A percentile compares a stretch with the other conserved stretches of the same genome.
phyloP scores from a whole-genome alignment of 2,329 filamentous ascomycete species.

The Neocatenulostroma microsporum region DNA sequence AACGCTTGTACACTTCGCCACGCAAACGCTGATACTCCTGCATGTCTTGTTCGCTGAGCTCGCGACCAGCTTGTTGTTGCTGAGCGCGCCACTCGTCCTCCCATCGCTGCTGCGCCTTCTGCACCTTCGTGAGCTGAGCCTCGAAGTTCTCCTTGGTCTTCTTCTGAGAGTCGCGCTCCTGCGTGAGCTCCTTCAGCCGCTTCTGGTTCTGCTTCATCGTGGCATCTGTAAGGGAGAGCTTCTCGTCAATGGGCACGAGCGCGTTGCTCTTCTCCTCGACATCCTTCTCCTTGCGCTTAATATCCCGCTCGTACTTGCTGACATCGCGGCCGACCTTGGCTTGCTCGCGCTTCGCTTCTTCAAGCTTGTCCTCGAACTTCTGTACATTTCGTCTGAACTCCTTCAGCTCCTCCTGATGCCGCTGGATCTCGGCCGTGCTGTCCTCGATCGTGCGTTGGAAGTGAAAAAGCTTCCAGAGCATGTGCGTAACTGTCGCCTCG shows the following conservation, averaged over 20 bases:
- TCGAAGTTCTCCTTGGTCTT: conserved; percentile 63
- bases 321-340: conserved; percentile 68
- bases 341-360: conserved; percentile 77
- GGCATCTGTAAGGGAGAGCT: conserved; percentile 68
- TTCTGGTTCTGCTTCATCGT: conserved; percentile 62
- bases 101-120: conserved; percentile 82
- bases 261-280: conserved; percentile 80
- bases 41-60: conserved; percentile 76
- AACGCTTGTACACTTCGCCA: conserved; percentile 74
- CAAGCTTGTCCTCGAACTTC: conserved; percentile 70
- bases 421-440: conserved; percentile 81
- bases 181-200: conserved; percentile 62
- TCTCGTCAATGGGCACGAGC: conserved; percentile 84
- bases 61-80: conserved; percentile 76
- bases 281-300: conserved; percentile 76
- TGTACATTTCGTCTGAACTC: conserved; percentile 84
- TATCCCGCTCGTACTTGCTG: conserved; percentile 71
- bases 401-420: conserved; percentile 89
- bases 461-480: conserved; percentile 93
- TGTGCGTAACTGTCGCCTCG: conserved; percentile 82
- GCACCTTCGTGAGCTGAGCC: conserved; percentile 73
- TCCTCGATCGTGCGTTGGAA: conserved; percentile 91
- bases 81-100: conserved; percentile 80
- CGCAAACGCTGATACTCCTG: conserved; percentile 83
- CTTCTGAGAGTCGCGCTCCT: conserved; percentile 67